These are phyloP conservation scores for Acmispon strigosus DNA, from an alignment of 306 rosid species.

Conservation along the genomic window DNA sequence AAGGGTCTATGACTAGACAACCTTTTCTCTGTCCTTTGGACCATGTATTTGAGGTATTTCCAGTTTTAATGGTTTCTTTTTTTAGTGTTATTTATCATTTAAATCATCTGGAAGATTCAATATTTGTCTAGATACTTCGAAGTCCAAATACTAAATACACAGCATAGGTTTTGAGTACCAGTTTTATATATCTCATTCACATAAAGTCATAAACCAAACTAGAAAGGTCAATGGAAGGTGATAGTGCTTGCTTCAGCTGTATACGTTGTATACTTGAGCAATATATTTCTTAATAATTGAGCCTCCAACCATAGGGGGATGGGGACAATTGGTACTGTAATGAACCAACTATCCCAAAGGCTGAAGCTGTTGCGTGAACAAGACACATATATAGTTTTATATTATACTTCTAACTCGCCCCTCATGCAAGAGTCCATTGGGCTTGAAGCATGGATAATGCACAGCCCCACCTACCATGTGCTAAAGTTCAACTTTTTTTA, in stretches of 20 bases:
- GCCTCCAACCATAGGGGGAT: background rate
- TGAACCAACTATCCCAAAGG: too few relatives aligned
- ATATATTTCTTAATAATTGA: background rate
- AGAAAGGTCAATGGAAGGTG: background rate
- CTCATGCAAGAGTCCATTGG: too few relatives aligned
- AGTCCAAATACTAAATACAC: background rate
- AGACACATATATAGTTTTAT: too few relatives aligned
- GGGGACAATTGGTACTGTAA: background rate
- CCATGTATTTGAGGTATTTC: conserved; percentile 90
- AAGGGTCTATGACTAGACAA: conserved; percentile 86
- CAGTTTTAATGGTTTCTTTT: background rate
- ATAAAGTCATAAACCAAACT: background rate
- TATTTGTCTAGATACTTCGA: background rate
- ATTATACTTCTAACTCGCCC: too few relatives aligned
- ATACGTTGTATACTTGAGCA: background rate
- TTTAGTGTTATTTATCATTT: conserved; percentile 5
- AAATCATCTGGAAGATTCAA: background rate
- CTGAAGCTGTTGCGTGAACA: too few relatives aligned
- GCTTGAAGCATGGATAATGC: too few relatives aligned
- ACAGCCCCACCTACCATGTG: too few relatives aligned
- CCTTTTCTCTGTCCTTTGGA: conserved; percentile 93
- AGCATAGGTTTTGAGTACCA: background rate
- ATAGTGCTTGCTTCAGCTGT: background rate
- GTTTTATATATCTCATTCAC: background rate
- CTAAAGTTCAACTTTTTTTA: too few relatives aligned